phyloP scores from a whole-genome alignment of 2,329 filamentous ascomycete genomes.

The Xylaria sp. region DNA sequence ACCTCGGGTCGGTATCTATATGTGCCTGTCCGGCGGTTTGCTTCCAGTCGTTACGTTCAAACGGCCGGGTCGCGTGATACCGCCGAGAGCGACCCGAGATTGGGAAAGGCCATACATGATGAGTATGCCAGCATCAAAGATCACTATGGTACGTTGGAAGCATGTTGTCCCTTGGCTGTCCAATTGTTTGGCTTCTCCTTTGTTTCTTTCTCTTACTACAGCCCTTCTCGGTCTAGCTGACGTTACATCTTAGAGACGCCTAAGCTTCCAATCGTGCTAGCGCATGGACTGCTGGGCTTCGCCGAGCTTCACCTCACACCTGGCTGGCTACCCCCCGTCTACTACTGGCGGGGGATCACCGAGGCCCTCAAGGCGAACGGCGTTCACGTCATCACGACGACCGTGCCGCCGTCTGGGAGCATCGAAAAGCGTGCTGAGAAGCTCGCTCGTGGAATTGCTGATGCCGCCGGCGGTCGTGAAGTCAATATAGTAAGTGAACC shows the following conservation, averaged over 20 bases:
- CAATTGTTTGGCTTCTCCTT: background rate
- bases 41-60: constrained; percentile 20
- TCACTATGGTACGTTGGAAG: constrained; percentile 54
- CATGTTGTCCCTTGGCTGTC: background rate
- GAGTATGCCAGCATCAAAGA: constrained; percentile 60
- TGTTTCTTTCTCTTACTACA: constrained; percentile 8
- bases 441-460: constrained; percentile 65
- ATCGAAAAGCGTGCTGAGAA: constrained; percentile 70
- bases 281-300: constrained; percentile 74
- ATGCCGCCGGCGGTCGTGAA: constrained; percentile 59
- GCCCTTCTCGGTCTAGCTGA: constrained; percentile 2
- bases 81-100: constrained; percentile 51
- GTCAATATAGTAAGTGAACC: constrained; percentile 71
- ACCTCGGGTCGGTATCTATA: constrained; percentile 5
- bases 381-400: constrained; percentile 67
- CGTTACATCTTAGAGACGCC: constrained; percentile 58
- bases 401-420: constrained; percentile 69
- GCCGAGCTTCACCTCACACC: constrained; percentile 64
- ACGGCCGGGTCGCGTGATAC: constrained; percentile 29
- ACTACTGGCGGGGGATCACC: constrained; percentile 74
- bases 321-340: constrained; percentile 63
- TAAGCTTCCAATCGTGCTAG: constrained; percentile 71
- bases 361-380: constrained; percentile 66
- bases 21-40: constrained; percentile 13
- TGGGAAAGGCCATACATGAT: constrained; percentile 57